Percentiles rank a stretch among this genome's conserved stretches.
phyloP scores from a whole-genome alignment of 257 asterid genomes.

The Leonotis leonurus region DNA sequence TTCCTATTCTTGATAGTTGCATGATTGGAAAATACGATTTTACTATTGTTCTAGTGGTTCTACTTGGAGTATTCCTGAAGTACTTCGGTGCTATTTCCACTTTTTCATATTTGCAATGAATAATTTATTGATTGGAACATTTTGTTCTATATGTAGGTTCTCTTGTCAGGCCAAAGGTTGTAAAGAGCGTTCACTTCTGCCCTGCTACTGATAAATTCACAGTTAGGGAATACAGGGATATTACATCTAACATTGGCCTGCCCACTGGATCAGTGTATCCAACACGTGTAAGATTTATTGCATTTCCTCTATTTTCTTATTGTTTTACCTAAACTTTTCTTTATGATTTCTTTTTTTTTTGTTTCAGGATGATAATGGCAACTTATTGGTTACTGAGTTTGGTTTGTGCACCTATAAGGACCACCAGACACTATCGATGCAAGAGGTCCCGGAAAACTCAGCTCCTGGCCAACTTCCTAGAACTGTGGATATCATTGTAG shows the following conservation, averaged over 20 bases:
- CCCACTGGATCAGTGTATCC: slow-evolving; percentile 98
- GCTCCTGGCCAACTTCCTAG: slow-evolving; percentile 99
- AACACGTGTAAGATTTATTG: slow-evolving; percentile 55
- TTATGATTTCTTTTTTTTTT: slow-evolving; percentile 2
- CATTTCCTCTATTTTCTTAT: neutral
- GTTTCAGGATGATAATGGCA: slow-evolving; percentile 79
- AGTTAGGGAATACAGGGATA: slow-evolving; percentile 81
- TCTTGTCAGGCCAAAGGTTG: slow-evolving; percentile 98
- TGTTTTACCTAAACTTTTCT: neutral
- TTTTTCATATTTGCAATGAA: neutral
- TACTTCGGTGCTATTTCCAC: neutral
- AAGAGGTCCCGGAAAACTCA: slow-evolving; percentile 94
- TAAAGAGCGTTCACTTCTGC: slow-evolving; percentile 93
- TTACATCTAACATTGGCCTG: slow-evolving; percentile 83
- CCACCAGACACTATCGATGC: slow-evolving; percentile 92
- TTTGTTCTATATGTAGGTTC: slow-evolving; percentile 50
- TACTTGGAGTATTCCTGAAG: neutral
- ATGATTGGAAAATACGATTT: no score
- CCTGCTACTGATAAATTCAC: slow-evolving; percentile 67
- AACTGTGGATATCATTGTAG: slow-evolving; percentile 79
- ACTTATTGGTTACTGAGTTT: slow-evolving; percentile 82
- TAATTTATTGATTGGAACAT: slow-evolving; percentile 4
- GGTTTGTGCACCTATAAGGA: slow-evolving; percentile 86
- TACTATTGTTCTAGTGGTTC: no score
- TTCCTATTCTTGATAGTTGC: no score